Conservation (phyloP, 2,329 filamentous ascomycete species). For the Atkinsonella hypoxylon region DNA sequence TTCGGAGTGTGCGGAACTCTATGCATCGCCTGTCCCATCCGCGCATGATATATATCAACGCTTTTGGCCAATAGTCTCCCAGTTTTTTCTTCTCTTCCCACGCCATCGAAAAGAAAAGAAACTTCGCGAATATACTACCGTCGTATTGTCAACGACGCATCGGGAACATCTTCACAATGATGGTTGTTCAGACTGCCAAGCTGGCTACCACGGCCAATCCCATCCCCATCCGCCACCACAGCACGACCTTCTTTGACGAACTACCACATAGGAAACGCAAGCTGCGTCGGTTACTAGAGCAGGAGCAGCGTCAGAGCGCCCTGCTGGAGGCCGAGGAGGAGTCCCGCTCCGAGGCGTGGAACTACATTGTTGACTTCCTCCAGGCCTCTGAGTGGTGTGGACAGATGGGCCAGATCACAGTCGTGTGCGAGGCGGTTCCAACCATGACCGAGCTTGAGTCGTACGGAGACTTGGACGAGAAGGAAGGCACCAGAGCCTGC, state of each 20-base stretch:
- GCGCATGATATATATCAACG: not conserved
- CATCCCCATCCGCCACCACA: constrained; percentile 6
- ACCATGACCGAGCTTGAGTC: constrained; percentile 21
- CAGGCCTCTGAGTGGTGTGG: constrained; percentile 18
- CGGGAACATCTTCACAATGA: not conserved
- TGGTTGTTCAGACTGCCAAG: constrained; percentile 3
- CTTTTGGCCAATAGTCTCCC: not conserved
- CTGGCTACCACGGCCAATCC: constrained; percentile 6
- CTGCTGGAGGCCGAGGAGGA: constrained; percentile 19
- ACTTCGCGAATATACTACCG: not conserved
- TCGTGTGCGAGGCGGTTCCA: constrained; percentile 22
- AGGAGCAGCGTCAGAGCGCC: constrained; percentile 10
- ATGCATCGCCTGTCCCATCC: not conserved
- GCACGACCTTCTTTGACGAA: constrained; percentile 14
- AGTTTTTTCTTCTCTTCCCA: not conserved
- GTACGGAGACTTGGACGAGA: constrained; percentile 21
- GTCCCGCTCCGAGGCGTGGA: constrained; percentile 18
- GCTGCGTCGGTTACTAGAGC: constrained; percentile 11
- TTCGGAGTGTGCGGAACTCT: not conserved
- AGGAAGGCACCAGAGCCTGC: constrained; percentile 24
- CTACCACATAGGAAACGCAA: constrained; percentile 12
- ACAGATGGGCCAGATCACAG: constrained; percentile 21
- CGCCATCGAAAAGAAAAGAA: not conserved
- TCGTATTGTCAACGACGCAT: not conserved
- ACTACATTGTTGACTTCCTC: constrained; percentile 21